Percentiles rank a stretch among this genome's conserved stretches.
phyloP scores from a whole-genome alignment of 2,329 filamentous ascomycete genomes.

The Purpureocillium lavendulum region DNA sequence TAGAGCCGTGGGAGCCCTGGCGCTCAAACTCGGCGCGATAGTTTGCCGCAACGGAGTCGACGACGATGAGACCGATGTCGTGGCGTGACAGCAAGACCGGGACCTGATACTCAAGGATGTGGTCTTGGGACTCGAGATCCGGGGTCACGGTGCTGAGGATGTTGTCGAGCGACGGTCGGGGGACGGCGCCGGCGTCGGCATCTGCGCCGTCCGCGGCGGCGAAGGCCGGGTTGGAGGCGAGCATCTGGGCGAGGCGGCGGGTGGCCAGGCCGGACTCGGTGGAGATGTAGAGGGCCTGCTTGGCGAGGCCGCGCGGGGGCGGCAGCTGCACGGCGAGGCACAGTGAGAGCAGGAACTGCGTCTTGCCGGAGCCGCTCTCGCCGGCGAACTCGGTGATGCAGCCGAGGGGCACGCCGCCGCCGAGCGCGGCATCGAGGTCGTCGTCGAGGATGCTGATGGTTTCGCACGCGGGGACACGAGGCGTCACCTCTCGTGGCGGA shows the following conservation, averaged over 20 bases:
- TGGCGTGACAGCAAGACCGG: slow-evolving; percentile 73
- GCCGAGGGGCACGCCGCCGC: slow-evolving; percentile 72
- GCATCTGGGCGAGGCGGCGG: slow-evolving; percentile 69
- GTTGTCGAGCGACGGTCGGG: slow-evolving; percentile 57
- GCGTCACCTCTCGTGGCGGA: not conserved
- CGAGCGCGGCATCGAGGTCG: slow-evolving; percentile 58
- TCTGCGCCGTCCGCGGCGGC: slow-evolving; percentile 17
- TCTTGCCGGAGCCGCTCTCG: slow-evolving; percentile 92
- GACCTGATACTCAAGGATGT: slow-evolving; percentile 88
- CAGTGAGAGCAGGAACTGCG: slow-evolving; percentile 80
- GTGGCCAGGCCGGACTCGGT: slow-evolving; percentile 85
- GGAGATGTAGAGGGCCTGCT: slow-evolving; percentile 83
- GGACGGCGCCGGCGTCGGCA: no score
- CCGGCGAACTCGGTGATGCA: slow-evolving; percentile 85
- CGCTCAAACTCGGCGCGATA: slow-evolving; percentile 85
- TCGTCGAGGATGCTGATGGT: slow-evolving; percentile 73
- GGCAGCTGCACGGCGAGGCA: slow-evolving; percentile 80
- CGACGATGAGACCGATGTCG: slow-evolving; percentile 69
- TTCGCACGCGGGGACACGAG: slow-evolving; percentile 25
- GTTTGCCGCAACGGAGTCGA: slow-evolving; percentile 93
- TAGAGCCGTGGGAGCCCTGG: slow-evolving; percentile 34
- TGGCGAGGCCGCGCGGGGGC: slow-evolving; percentile 59
- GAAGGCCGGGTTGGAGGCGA: slow-evolving; percentile 58
- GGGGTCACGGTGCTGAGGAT: slow-evolving; percentile 77
- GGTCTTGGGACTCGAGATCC: slow-evolving; percentile 89